Base-by-base conservation (phyloP, 2,329 filamentous ascomycete genomes). In the Cadophora gregata region DNA sequence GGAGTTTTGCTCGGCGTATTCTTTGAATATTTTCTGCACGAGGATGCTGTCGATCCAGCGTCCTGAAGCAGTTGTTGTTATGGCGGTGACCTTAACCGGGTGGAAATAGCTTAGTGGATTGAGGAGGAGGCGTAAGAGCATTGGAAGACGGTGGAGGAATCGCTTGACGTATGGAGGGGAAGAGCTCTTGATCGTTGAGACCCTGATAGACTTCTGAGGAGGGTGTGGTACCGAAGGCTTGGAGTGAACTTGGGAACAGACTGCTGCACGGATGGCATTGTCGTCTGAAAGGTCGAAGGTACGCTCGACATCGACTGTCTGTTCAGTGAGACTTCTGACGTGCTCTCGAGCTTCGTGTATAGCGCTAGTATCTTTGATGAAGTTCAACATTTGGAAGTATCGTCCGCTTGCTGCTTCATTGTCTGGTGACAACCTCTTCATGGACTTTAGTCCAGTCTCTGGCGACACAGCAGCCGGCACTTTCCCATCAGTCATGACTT, bases 101-200 rank as follows among this genome's bases (percentile, higher is more conserved):
- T 86, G 84, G 65, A 86, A 84, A 69, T 86, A 84, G 67, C 80
- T 81, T 4, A 86, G 73, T 0, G 82, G 81, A 27, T 78, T 80
- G 0, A 86, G 78, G 6, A 85, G 78, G 0, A 83, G 68, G 19
- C 84, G 79, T 8, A 83, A 78, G 2, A 85, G 77, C 62, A 85
- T 79, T 0, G 84, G 84, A 4, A 85, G 72, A 10, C 83, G 78
- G 72, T 85, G 84, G 25, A 84, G 59, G 66, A 85, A 82, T 12
- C 72, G 72, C 56, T 80, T 79, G 29, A 82, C 69, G 9, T 76
- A 75, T 2, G 80, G 81, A 55, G 79, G 75, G 1, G 77, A 77
- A 12, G 81, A 74, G 36, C 81, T 81, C 58, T 81, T 77, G 1
- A 86, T 76, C 1, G 83, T 84, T 1, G 83, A 83, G 7, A 85